A percentile compares a stretch with the other conserved stretches of the same genome.
These are phyloP conservation scores for Mycena chlorophos DNA, from an alignment of 768 basidiomycete genomes.

Conservation along the genomic window DNA sequence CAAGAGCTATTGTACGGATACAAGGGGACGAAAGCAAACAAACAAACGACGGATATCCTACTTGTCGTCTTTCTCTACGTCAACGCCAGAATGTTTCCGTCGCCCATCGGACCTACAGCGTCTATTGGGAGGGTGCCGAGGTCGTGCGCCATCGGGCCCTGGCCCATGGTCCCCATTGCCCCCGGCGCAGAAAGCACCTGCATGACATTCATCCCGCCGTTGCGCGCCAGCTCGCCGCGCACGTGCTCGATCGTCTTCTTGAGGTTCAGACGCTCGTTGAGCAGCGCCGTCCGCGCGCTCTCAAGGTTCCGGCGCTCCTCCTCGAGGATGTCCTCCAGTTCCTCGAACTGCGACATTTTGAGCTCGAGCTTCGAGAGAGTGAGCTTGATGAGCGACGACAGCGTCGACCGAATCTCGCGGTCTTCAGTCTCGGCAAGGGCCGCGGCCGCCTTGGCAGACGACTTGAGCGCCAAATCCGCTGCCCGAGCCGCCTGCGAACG, in stretches of 20 bases:
- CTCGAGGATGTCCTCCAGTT: conserved; percentile 88
- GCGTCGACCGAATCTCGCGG: conserved; percentile 69
- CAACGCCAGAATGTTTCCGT: conserved; percentile 56
- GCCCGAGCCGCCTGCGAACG: conserved; percentile 80
- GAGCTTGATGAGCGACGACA: conserved; percentile 83
- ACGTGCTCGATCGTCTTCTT: conserved; percentile 74
- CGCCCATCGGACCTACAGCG: conserved; percentile 54
- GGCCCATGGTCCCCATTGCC: conserved; percentile 56
- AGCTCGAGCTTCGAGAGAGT: conserved; percentile 87
- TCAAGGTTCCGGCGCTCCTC: conserved; percentile 87
- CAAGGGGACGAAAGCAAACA: conserved; percentile 3
- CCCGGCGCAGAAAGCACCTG: conserved; percentile 36
- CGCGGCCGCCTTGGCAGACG: conserved; percentile 84
- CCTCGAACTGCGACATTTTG: conserved; percentile 94
- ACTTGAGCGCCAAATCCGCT: conserved; percentile 82
- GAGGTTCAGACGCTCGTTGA: conserved; percentile 73
- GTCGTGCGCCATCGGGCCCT: conserved; percentile 58
- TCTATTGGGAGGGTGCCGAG: conserved; percentile 49
- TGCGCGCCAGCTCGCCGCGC: conserved; percentile 61
- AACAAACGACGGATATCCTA: conserved; percentile 16
- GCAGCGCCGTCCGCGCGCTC: conserved; percentile 73
- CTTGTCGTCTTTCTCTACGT: no score
- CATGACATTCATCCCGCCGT: conserved; percentile 36
- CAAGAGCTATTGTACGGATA: conserved; percentile 2
- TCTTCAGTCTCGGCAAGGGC: conserved; percentile 84